Evolutionary conservation across 805 yeast species (phyloP), one percentile per base, ranked within the genome.

Genomic region (Brettanomyces nanus): DNA sequence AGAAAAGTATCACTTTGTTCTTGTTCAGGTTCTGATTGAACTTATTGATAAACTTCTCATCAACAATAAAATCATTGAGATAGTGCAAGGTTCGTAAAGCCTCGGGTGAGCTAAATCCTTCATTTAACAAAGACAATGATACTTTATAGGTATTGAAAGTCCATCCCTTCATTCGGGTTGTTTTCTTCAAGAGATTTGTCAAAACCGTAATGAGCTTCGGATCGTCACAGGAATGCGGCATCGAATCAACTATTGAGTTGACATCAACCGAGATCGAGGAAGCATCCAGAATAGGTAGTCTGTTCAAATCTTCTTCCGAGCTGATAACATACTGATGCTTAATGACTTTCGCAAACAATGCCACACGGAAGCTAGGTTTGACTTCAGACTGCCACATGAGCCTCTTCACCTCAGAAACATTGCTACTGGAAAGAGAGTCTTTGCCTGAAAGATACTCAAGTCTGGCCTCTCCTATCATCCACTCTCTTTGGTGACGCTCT

Each of bases 381-480:
- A 56, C 39, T n/a, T 36, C 30, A 1, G 62, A 47, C 17, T 55
- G 65, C 63, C 51, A 58, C 38, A 41, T 52, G 43, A 44, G 56
- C 56, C 46, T 63, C 44, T 49, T 61, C 43, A 44, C 55, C 46
- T 50, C 66, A 34, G 52, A 54, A 45, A 44, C 40, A 41, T 51
- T 66, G 49, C 47, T 42, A 4, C 37, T 19, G 45, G 66, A 56
- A 7, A 53, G 21, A 11, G 38, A 37, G 4, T 47, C 47, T 21
- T 57, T 54, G 4, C 47, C 43, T 1, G 59, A 45, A 1, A 66
- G 53, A 26, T 54, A 51, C 6, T 46, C 41, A 13, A 58, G 45
- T 52, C 58, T 56, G 44, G 54, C 61, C 53, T 51, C 62, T 34
- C 52, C 63, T 56, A 52, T 56, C 48, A 51, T 44, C 29, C 52